A percentile compares a stretch with the other conserved stretches of the same genome.
These are phyloP conservation scores for Melastoma malabathricum DNA, from an alignment of 345 rosid genomes.

Conservation along the genomic window DNA sequence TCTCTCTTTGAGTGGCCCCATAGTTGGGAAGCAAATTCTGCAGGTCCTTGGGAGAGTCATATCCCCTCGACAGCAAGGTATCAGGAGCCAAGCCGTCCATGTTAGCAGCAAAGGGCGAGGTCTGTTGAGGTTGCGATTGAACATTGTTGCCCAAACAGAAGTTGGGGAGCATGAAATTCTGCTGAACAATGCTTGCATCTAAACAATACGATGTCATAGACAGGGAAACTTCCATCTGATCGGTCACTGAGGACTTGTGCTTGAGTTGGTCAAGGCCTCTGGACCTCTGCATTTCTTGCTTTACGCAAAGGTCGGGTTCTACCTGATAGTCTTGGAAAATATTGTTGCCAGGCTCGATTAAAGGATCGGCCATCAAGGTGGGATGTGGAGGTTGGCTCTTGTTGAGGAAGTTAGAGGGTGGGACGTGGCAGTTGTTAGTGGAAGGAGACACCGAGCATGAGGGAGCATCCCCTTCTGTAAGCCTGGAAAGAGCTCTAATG, in stretches of 20 bases:
- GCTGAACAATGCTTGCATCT: slow-evolving; percentile 64
- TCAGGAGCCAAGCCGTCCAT: slow-evolving; percentile 66
- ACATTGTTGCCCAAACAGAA: slow-evolving; percentile 66
- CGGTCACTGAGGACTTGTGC: slow-evolving; percentile 47
- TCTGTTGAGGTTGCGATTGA: slow-evolving; percentile 57
- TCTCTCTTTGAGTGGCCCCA: slow-evolving; percentile 63
- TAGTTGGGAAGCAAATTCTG: slow-evolving; percentile 81
- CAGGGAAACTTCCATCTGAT: slow-evolving; percentile 83
- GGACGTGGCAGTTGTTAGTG: slow-evolving; percentile 68
- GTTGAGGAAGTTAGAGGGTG: slow-evolving; percentile 48
- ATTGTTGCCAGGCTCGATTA: slow-evolving; percentile 40
- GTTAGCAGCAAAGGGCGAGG: slow-evolving; percentile 47
- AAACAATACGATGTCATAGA: slow-evolving; percentile 91
- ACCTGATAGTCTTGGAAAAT: slow-evolving; percentile 56
- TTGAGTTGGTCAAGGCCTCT: slow-evolving; percentile 49
- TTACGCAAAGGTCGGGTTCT: slow-evolving; percentile 46
- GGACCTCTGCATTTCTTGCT: slow-evolving; percentile 40
- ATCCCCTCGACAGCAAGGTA: slow-evolving; percentile 67
- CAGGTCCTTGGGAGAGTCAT: slow-evolving; percentile 87
- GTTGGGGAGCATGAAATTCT: slow-evolving; percentile 53
- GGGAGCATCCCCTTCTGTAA: slow-evolving; percentile 86
- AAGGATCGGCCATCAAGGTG: slow-evolving; percentile 33
- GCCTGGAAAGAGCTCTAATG: slow-evolving; percentile 49
- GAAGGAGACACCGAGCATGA: slow-evolving; percentile 98
- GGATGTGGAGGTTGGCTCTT: slow-evolving; percentile 56